Evolutionary conservation across 2,329 filamentous ascomycete species (phyloP).

Genomic region (Sporothrix mexicana): DNA sequence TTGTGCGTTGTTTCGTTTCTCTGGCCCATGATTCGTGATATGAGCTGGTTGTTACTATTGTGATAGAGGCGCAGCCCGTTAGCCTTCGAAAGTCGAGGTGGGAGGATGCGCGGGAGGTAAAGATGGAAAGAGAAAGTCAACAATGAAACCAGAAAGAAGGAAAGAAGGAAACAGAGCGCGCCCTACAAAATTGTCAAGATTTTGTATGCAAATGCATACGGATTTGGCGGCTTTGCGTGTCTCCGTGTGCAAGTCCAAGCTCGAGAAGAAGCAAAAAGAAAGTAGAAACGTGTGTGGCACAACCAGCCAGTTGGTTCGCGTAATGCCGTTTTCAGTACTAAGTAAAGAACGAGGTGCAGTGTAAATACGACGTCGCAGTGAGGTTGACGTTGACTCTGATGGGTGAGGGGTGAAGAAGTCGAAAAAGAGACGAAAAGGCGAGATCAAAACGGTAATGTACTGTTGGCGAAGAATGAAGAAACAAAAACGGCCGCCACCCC

Average conservation of each 20-base stretch:
- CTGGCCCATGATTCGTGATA: background rate
- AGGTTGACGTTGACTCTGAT: background rate
- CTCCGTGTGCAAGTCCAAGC: background rate
- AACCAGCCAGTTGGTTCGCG: conserved; percentile 2
- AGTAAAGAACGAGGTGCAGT: background rate
- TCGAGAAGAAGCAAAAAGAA: too few species aligned
- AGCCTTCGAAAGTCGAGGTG: background rate
- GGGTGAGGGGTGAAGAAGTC: background rate
- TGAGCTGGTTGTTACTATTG: background rate
- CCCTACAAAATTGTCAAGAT: background rate
- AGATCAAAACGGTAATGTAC: too few species aligned
- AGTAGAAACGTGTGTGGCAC: background rate
- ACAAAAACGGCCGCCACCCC: background rate
- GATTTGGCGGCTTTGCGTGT: background rate
- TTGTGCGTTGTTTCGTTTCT: background rate
- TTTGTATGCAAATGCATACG: background rate
- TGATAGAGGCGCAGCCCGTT: conserved; percentile 1
- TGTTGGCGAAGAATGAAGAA: background rate
- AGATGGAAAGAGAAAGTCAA: too few species aligned
- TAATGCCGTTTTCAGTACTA: background rate
- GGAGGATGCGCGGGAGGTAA: background rate
- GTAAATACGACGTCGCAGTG: conserved; percentile 19
- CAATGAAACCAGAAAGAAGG: background rate
- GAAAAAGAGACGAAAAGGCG: background rate
- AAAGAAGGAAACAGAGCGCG: too few species aligned